A percentile compares a stretch with the other conserved stretches of the same genome.
These are phyloP conservation scores for Spatholobus suberectus DNA, from an alignment of 306 rosid genomes.

Conservation along the genomic window DNA sequence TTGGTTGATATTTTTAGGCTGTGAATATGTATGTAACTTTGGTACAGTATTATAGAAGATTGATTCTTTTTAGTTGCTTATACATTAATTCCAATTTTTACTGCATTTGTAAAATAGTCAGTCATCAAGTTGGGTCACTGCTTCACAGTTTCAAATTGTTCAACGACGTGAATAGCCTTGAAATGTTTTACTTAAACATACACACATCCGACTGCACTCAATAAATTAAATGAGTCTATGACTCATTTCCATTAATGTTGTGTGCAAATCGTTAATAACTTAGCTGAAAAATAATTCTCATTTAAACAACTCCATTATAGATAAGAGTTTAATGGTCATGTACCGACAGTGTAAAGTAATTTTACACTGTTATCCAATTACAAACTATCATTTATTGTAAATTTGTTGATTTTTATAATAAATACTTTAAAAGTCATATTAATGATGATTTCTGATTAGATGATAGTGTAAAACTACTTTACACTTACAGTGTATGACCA, in stretches of 20 bases:
- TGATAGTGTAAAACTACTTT: too few relatives aligned
- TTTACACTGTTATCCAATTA: too few relatives aligned
- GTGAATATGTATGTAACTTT: not conserved
- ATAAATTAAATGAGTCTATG: too few relatives aligned
- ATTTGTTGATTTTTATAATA: too few relatives aligned
- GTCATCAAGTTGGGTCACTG: not conserved
- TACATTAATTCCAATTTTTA: not conserved
- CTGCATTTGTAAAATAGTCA: not conserved
- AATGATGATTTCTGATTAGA: too few relatives aligned
- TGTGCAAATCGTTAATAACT: not conserved
- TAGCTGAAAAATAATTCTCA: not conserved
- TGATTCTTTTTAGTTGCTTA: not conserved
- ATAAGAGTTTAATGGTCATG: too few relatives aligned
- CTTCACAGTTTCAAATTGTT: not conserved
- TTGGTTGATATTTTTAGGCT: not conserved
- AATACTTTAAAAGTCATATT: too few relatives aligned
- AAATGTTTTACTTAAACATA: not conserved
- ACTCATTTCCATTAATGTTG: not conserved
- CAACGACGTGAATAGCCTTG: not conserved
- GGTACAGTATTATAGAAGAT: not conserved
- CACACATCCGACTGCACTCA: too few relatives aligned
- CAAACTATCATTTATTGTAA: too few relatives aligned
- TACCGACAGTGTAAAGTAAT: too few relatives aligned
- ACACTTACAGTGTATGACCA: too few relatives aligned
- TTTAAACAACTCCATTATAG: not conserved